These are phyloP conservation scores for Pichia sp. DNA, from an alignment of 1,139 yeast genomes.

Conservation along the genomic window DNA sequence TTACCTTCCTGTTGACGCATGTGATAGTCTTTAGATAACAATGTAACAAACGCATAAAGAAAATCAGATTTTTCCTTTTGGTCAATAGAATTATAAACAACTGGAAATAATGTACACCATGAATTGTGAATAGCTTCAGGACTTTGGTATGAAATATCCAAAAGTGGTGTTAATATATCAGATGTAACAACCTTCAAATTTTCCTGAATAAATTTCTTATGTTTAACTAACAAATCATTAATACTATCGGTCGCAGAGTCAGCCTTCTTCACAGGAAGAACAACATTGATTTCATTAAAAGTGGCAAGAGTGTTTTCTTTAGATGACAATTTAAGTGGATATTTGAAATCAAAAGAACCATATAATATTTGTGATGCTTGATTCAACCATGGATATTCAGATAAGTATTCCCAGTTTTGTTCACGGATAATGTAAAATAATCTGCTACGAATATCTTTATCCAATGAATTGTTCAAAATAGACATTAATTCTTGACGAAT, in stretches of 20 bases:
- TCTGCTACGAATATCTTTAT: slow-evolving; percentile 71
- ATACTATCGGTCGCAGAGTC: slow-evolving; percentile 18
- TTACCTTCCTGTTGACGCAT: slow-evolving; percentile 79
- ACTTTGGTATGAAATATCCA: slow-evolving; percentile 78
- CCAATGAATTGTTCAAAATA: slow-evolving; percentile 74
- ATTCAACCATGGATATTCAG: slow-evolving; percentile 91
- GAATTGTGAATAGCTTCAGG: slow-evolving; percentile 75
- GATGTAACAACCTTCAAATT: slow-evolving; percentile 44
- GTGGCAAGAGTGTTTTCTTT: slow-evolving; percentile 54
- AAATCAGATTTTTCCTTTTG: slow-evolving; percentile 79
- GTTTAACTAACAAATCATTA: slow-evolving; percentile 41
- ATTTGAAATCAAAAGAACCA: slow-evolving; percentile 61
- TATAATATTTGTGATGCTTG: slow-evolving; percentile 86
- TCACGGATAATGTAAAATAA: slow-evolving; percentile 80
- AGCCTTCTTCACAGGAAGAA: slow-evolving; percentile 18
- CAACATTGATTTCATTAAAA: slow-evolving; percentile 42
- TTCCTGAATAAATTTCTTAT: slow-evolving; percentile 38
- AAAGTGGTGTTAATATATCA: slow-evolving; percentile 61
- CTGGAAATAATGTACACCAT: slow-evolving; percentile 82
- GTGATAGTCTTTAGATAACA: slow-evolving; percentile 87
- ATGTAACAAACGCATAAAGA: slow-evolving; percentile 67
- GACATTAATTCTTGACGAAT: slow-evolving; percentile 77
- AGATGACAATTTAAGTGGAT: slow-evolving; percentile 39
- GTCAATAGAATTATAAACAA: slow-evolving; percentile 66
- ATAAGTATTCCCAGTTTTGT: slow-evolving; percentile 94